Conservation (phyloP, 2,329 filamentous ascomycete species). For the Monilinia fructigena region DNA sequence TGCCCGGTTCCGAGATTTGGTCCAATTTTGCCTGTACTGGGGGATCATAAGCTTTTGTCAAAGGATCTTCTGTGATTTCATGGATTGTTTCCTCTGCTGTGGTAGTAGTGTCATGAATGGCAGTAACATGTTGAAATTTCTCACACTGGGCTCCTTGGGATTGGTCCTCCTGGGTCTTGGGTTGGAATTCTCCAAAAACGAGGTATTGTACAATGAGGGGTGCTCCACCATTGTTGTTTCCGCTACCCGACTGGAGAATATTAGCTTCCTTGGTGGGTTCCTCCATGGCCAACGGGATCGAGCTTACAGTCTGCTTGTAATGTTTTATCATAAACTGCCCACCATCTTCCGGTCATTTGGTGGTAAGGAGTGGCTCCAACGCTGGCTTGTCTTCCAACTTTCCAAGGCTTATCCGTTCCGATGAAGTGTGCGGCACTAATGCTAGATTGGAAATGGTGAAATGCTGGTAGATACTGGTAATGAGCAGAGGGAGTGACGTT, state of each 20-base stretch:
- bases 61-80: constrained; percentile 25
- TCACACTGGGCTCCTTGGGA: constrained; percentile 33
- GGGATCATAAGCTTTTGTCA: constrained; percentile 38
- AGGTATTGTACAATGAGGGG: constrained; percentile 39
- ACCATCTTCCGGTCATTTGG: constrained; percentile 86
- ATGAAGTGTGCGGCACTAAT: constrained; percentile 96
- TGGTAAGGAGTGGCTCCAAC: constrained; percentile 66
- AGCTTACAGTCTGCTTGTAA: constrained; percentile 57
- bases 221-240: constrained; percentile 25
- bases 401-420: constrained; percentile 87
- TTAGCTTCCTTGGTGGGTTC: constrained; percentile 20
- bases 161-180: constrained; percentile 27
- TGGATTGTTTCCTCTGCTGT: constrained; percentile 30
- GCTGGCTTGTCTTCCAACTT: constrained; percentile 56
- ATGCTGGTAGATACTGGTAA: constrained; percentile 96
- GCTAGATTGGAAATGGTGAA: constrained; percentile 84
- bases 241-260: constrained; percentile 33
- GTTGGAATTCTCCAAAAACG: constrained; percentile 40
- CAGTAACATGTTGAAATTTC: constrained; percentile 29
- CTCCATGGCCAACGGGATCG: background rate
- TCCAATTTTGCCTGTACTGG: constrained; percentile 34
- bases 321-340: constrained; percentile 88
- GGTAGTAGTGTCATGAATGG: constrained; percentile 7
- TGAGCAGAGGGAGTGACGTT: constrained; percentile 96
- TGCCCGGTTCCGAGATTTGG: constrained; percentile 19